Percentiles rank a stretch among this genome's conserved stretches.
Evolutionary conservation across 202 grass and related monocot species (phyloP).

Genomic region (Musa balbisiana): DNA sequence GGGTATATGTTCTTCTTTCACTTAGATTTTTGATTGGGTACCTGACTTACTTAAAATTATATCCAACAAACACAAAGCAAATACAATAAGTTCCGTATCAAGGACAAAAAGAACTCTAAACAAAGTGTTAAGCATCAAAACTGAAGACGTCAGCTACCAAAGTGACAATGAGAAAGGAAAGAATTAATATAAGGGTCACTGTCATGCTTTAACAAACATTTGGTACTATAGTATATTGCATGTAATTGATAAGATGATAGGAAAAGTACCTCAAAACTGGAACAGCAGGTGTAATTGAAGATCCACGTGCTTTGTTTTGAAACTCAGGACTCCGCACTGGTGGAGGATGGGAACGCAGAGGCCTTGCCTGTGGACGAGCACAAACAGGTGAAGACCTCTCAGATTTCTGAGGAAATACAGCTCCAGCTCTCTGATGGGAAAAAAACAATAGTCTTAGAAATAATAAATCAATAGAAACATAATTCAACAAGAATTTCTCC

Average conservation of each 20-base stretch:
- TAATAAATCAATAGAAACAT: background rate
- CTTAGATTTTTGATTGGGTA: too few species aligned
- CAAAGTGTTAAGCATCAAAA: too few species aligned
- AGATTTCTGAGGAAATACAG: slow-evolving; percentile 72
- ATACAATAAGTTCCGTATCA: too few species aligned
- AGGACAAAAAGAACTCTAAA: too few species aligned
- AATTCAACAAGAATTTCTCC: background rate
- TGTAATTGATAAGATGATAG: background rate
- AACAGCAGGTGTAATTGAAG: slow-evolving; percentile 42
- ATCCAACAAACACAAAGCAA: too few species aligned
- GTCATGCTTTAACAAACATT: background rate
- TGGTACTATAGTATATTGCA: background rate
- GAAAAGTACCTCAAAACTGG: slow-evolving; percentile 47
- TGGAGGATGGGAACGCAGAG: slow-evolving; percentile 57
- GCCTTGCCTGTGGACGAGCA: slow-evolving; percentile 62
- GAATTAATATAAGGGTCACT: slow-evolving; percentile 18
- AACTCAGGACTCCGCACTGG: slow-evolving; percentile 38
- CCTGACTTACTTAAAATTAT: too few species aligned
- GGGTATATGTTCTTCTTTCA: too few species aligned
- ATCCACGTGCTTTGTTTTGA: slow-evolving; percentile 48
- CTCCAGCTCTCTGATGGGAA: slow-evolving; percentile 57
- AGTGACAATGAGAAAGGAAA: slow-evolving; percentile 14
- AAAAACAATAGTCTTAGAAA: slow-evolving; percentile 5
- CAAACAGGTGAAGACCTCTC: slow-evolving; percentile 63
- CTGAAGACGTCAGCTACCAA: too few species aligned